phyloP scores from a whole-genome alignment of 2,329 filamentous ascomycete species.

The Cylindrodendrum hubeiense region DNA sequence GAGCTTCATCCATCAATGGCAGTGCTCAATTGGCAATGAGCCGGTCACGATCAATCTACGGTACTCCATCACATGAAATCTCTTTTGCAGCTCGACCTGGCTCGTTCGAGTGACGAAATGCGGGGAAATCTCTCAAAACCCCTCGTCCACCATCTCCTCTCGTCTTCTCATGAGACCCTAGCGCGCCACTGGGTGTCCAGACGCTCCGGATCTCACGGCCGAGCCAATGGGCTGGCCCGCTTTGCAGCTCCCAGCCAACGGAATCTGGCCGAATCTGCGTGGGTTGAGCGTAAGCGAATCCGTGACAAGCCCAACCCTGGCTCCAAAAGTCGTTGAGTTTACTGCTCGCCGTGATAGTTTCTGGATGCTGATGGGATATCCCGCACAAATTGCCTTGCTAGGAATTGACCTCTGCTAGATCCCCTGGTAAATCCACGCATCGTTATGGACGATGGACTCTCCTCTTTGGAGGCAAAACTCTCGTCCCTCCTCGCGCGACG shows the following conservation, averaged over 20 bases:
- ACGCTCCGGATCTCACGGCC: background rate
- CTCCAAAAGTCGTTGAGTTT: background rate
- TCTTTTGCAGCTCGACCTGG: background rate
- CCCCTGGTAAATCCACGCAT: background rate
- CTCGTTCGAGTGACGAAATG: background rate
- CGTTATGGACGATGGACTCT: slow-evolving; percentile 24
- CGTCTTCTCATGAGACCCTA: background rate
- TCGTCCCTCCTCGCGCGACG: slow-evolving; percentile 45
- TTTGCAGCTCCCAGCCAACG: background rate
- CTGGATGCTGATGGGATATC: background rate
- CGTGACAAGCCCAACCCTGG: background rate
- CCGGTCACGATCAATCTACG: background rate
- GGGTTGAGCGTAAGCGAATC: background rate
- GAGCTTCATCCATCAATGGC: background rate
- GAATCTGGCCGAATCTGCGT: background rate
- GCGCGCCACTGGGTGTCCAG: background rate
- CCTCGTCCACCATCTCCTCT: background rate
- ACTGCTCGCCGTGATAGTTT: background rate
- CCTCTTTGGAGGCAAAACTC: slow-evolving; percentile 45
- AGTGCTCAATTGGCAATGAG: background rate
- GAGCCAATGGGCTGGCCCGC: background rate
- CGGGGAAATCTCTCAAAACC: slow-evolving; percentile 2
- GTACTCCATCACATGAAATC: background rate
- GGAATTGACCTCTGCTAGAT: background rate
- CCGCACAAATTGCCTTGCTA: background rate